Percentiles rank a stretch among this genome's conserved stretches.
Conservation (phyloP, 768 basidiomycete genomes). For the Mycena sanguinolenta region DNA sequence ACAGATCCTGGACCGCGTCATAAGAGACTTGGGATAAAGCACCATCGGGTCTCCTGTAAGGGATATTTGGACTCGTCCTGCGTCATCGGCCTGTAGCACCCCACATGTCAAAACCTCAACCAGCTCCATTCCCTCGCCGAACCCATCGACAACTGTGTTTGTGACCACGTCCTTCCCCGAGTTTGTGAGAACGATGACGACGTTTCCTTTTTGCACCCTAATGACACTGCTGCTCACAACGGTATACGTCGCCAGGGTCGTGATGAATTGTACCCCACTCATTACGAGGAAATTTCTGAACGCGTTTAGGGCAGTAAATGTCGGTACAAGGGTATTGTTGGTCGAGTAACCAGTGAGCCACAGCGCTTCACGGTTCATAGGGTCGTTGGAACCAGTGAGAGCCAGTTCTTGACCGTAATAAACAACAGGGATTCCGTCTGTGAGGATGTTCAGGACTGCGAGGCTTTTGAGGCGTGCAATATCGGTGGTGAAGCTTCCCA, state of each 20-base stretch:
- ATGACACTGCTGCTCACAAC: conserved; percentile 20
- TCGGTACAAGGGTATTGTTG: conserved; percentile 54
- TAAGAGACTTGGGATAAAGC: conserved; percentile 30
- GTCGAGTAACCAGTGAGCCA: conserved; percentile 63
- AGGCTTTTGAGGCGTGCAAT: conserved; percentile 48
- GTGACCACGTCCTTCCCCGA: conserved; percentile 39
- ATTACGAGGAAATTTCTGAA: conserved; percentile 55
- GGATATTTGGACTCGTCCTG: conserved; percentile 51
- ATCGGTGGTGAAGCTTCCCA: conserved; percentile 60
- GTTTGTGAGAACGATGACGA: conserved; percentile 52
- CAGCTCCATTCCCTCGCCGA: conserved; percentile 49
- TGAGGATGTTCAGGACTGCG: conserved; percentile 55
- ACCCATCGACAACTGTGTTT: conserved; percentile 34
- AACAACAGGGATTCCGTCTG: conserved; percentile 72
- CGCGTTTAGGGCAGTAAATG: conserved; percentile 49
- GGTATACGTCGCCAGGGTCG: conserved; percentile 48
- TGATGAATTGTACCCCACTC: conserved; percentile 56
- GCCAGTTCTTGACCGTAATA: conserved; percentile 74
- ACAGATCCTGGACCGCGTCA: conserved; percentile 24
- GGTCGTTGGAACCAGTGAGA: conserved; percentile 61
- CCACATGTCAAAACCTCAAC: conserved; percentile 61
- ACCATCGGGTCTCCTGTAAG: conserved; percentile 55
- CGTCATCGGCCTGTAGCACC: conserved; percentile 46
- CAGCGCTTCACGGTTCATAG: conserved; percentile 69
- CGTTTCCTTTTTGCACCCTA: conserved; percentile 39